Conservation (phyloP, 2,329 filamentous ascomycete genomes). For the Penicillium sp. region DNA sequence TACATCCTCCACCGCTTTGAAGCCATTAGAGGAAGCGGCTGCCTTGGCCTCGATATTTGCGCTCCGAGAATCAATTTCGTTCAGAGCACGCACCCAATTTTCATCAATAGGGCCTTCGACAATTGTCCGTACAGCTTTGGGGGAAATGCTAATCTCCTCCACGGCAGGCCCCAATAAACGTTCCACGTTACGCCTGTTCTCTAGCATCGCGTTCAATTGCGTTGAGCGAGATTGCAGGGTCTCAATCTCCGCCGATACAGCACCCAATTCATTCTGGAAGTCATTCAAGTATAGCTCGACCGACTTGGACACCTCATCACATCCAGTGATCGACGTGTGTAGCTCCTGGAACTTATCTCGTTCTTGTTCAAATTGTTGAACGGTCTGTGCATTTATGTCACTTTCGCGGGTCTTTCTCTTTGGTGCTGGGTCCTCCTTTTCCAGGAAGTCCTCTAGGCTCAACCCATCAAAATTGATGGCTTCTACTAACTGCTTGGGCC, state of each 20-base stretch:
- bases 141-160: conserved; percentile 87
- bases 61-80: conserved; percentile 78
- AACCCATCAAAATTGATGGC: conserved; percentile 77
- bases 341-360: conserved; percentile 85
- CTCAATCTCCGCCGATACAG: conserved; percentile 93
- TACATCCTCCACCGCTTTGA: conserved; percentile 79
- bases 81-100: conserved; percentile 76
- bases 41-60: conserved; percentile 67
- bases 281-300: conserved; percentile 89
- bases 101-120: conserved; percentile 88
- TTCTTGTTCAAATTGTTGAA: conserved; percentile 77
- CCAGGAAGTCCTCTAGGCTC: conserved; percentile 70
- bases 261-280: conserved; percentile 89
- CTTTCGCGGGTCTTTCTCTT: conserved; percentile 28
- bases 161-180: conserved; percentile 83
- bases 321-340: conserved; percentile 82
- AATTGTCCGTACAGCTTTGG: conserved; percentile 78
- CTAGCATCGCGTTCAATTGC: conserved; percentile 76
- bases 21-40: conserved; percentile 58
- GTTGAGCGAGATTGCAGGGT: conserved; percentile 83
- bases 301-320: conserved; percentile 88
- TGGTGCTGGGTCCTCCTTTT: conserved; percentile 28
- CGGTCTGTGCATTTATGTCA: conserved; percentile 56
- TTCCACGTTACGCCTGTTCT: conserved; percentile 87
- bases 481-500: conserved; percentile 53